phyloP scores from a whole-genome alignment of 2,329 filamentous ascomycete species.

The Fusarium sp. region DNA sequence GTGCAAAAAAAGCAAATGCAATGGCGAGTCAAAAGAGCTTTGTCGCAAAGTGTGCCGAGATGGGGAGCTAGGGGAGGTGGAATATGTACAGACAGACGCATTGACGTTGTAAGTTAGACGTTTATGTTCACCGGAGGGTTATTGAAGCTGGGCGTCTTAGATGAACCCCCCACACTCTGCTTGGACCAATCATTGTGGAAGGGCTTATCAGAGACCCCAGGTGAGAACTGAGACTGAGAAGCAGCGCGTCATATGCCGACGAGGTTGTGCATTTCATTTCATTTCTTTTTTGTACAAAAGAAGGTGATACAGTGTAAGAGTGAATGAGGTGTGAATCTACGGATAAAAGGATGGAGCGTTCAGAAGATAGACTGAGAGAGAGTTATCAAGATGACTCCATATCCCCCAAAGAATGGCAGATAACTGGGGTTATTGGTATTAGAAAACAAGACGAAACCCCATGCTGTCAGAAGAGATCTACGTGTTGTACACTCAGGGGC shows the following conservation, averaged over 20 bases:
- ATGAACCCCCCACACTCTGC: slow-evolving; percentile 39
- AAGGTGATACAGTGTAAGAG: background rate
- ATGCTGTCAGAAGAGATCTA: slow-evolving; percentile 9
- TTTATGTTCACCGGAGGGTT: slow-evolving; percentile 6
- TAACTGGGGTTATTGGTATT: background rate
- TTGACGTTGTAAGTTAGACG: slow-evolving; percentile 5
- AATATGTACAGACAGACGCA: slow-evolving; percentile 10
- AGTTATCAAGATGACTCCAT: too few species aligned
- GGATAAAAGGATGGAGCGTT: slow-evolving; percentile 10
- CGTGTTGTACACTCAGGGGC: slow-evolving; percentile 28
- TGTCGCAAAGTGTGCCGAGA: slow-evolving; percentile 1
- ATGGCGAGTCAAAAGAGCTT: background rate
- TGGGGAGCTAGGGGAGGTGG: background rate
- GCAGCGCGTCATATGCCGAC: slow-evolving; percentile 22
- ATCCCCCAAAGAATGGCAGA: background rate
- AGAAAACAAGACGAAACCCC: background rate
- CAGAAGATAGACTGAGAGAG: slow-evolving; percentile 7
- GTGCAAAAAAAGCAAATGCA: slow-evolving; percentile 1
- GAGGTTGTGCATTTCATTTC: slow-evolving; percentile 19
- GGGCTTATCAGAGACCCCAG: slow-evolving; percentile 46
- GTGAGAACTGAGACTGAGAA: background rate
- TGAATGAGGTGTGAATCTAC: background rate
- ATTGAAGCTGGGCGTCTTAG: slow-evolving; percentile 31
- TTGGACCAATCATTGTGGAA: slow-evolving; percentile 44
- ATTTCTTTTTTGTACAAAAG: slow-evolving; percentile 22